phyloP scores from a whole-genome alignment of 495 filamentous ascomycete species.

The Rhizodiscina lignyota region DNA sequence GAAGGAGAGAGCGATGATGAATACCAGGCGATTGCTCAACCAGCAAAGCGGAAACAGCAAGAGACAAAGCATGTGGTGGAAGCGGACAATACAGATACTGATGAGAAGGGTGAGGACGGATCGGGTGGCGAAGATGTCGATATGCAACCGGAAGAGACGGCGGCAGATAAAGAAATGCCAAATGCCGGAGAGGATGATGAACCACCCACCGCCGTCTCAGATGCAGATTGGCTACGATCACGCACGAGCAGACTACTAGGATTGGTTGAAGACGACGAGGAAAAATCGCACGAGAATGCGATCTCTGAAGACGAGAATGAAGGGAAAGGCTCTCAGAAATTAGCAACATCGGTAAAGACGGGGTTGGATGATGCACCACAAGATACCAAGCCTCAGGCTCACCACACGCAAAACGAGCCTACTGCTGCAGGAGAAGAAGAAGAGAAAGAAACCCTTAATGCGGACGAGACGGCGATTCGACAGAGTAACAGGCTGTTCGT shows the following conservation, averaged over 20 bases:
- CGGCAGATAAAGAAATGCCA: too few relatives aligned
- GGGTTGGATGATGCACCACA: background rate
- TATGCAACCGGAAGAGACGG: too few relatives aligned
- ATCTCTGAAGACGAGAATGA: conserved; percentile 1
- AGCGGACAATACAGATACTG: too few relatives aligned
- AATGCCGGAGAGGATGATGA: background rate
- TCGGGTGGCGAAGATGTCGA: too few relatives aligned
- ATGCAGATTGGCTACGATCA: conserved; percentile 85
- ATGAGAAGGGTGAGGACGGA: too few relatives aligned
- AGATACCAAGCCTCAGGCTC: background rate
- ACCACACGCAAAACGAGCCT: conserved; percentile 9
- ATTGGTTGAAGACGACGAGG: conserved; percentile 48
- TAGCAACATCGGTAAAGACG: too few relatives aligned
- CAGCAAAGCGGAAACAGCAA: too few relatives aligned
- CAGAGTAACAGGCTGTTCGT: conserved; percentile 63
- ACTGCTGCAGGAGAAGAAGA: conserved; percentile 15
- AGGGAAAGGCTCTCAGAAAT: too few relatives aligned
- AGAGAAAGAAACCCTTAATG: conserved; percentile 1
- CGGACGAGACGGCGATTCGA: conserved; percentile 27
- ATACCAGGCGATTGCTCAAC: too few relatives aligned
- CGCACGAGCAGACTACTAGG: conserved; percentile 83
- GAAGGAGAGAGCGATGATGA: conserved; percentile 45
- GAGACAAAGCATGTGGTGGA: too few relatives aligned
- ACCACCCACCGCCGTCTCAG: conserved; percentile 30
- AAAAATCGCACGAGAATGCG: background rate